Conservation (phyloP, 352 stramenopile species). For the Globisporangium barbulae region DNA sequence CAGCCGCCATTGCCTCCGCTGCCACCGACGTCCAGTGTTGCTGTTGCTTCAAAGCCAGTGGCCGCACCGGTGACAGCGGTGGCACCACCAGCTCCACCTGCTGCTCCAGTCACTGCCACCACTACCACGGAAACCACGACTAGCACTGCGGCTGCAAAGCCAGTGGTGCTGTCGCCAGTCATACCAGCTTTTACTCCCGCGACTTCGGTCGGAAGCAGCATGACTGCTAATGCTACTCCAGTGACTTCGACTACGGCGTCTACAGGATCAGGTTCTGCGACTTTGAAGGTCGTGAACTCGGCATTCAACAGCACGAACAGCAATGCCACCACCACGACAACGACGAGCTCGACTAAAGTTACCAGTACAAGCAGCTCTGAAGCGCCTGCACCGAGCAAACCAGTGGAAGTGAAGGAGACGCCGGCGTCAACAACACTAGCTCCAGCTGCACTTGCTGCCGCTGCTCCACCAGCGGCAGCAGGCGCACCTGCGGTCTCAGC, state of each 20-base stretch:
- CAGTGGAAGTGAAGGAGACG: slow-evolving; percentile 18
- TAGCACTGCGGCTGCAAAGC: background rate
- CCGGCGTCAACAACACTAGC: background rate
- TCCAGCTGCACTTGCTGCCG: slow-evolving; percentile 14
- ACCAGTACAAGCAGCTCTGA: slow-evolving; percentile 8
- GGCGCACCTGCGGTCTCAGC: slow-evolving; percentile 24
- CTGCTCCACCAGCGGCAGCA: slow-evolving; percentile 14
- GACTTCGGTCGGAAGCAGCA: background rate
- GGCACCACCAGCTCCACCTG: slow-evolving; percentile 19
- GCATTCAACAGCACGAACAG: slow-evolving; percentile 11
- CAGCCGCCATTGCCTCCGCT: slow-evolving; percentile 1
- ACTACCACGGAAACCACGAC: background rate
- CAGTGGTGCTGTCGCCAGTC: background rate
- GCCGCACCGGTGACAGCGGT: background rate
- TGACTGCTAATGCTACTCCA: background rate
- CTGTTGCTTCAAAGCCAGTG: slow-evolving; percentile 9
- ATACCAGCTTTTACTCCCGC: background rate
- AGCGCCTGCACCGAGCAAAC: background rate
- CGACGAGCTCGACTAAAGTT: slow-evolving; percentile 14
- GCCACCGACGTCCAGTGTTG: slow-evolving; percentile 2
- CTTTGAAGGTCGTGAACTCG: slow-evolving; percentile 14
- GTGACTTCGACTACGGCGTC: background rate
- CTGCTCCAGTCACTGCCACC: background rate
- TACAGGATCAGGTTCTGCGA: background rate
- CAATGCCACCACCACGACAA: slow-evolving; percentile 9